Evolutionary conservation across 163 green algal genomes (phyloP).

Genomic region (Scenedesmus sp.): DNA sequence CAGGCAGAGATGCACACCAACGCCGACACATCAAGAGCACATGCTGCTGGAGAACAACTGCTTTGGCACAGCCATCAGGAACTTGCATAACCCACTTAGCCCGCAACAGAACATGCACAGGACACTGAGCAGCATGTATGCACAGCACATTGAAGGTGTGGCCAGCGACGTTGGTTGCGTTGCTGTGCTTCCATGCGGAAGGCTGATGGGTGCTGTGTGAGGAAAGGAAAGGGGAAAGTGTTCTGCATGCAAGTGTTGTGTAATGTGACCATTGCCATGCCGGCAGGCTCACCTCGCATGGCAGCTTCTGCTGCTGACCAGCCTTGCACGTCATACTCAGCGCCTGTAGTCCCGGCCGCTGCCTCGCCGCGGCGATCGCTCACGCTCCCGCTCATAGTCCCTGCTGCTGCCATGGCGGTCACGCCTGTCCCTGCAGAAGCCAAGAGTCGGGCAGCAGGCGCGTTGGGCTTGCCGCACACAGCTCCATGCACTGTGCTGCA

Average conservation of each 20-base stretch:
- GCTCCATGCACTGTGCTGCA: background rate
- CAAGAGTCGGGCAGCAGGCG: background rate
- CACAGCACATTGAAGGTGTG: too few species aligned
- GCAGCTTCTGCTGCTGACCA: background rate
- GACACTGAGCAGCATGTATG: too few species aligned
- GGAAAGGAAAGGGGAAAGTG: too few species aligned
- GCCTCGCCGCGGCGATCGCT: constrained; percentile 36
- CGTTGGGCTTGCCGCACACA: too few species aligned
- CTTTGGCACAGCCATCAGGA: too few species aligned
- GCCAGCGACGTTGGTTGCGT: too few species aligned
- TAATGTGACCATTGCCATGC: background rate
- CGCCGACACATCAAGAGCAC: too few species aligned
- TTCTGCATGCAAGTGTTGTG: background rate
- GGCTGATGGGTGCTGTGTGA: too few species aligned
- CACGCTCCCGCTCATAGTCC: constrained; percentile 4
- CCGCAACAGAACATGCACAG: background rate
- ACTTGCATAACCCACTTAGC: background rate
- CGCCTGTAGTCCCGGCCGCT: constrained; percentile 29
- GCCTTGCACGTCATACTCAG: background rate
- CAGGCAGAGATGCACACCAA: too few species aligned
- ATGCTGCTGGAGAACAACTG: too few species aligned
- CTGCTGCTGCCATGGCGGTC: constrained; percentile 31
- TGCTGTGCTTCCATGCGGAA: too few species aligned
- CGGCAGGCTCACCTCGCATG: background rate
- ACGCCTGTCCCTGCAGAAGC: background rate